Evolutionary conservation across 106 monocot genomes (phyloP), one percentile per base, ranked within the genome.

Genomic region (Allium sativum): DNA sequence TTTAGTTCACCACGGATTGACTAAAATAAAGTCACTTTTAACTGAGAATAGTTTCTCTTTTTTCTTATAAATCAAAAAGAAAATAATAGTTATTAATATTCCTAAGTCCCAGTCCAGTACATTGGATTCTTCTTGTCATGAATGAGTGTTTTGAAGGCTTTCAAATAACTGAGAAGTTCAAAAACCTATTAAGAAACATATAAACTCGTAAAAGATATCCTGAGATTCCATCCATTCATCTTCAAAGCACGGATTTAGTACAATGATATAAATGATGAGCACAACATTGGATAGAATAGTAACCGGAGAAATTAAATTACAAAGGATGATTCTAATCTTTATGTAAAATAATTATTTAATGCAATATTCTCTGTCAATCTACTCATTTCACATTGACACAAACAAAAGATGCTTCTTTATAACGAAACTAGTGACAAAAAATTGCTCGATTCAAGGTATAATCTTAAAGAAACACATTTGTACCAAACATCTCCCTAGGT

Each of bases 401-500:
- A 43, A 31, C 31, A n/a, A 59, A 44, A 59, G 59, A 59, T 59
- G 43, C 59, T 18, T 17, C 17, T 44, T 50, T 50, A 50, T 59
- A 44, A 59, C 16, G 18, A 8, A 13, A 59, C 44, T 44, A 59
- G 43, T 44, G 0, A 43, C 7, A 11, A 59, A 42, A 17, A 17
- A 16, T 59, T 6, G 59, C 43, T 43, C 43, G 9, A 9, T 59
- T 13, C 59, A 14, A 59, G 59, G 21, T 43, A 59, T 40, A 59
- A 44, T 41, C 43, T 17, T 59, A 59, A 44, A 58, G 11, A 58
- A 58, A 56, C 21, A 9, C 42, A 16, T 40, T 6, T 18, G 44
- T 44, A 18, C 59, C 59, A 59, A 59, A 59, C 59, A 59, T 59
- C 59, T 59, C 59, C 59, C 59, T 59, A 59, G 59, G 44, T 59